phyloP scores from a whole-genome alignment of 306 rosid species.

The Gillenia trifoliata region DNA sequence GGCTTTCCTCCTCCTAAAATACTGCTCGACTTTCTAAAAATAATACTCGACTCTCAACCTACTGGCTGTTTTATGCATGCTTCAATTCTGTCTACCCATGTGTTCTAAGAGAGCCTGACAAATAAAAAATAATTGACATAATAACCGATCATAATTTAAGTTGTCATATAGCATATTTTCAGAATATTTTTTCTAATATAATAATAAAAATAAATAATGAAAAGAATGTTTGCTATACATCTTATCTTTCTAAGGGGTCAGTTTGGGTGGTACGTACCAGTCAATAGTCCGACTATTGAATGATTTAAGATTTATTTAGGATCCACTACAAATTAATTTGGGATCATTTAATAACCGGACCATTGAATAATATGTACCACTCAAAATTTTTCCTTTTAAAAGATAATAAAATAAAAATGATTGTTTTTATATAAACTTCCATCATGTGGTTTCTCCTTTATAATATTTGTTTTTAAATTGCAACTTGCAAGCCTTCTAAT shows the following conservation, averaged over 20 bases:
- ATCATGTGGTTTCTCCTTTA: background rate
- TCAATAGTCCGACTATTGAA: too few species aligned
- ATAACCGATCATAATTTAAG: background rate
- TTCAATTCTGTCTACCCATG: background rate
- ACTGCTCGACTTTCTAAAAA: too few species aligned
- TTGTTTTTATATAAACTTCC: too few species aligned
- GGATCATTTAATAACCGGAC: too few species aligned
- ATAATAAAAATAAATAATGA: background rate
- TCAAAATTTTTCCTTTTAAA: too few species aligned
- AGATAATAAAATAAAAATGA: too few species aligned
- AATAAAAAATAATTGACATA: background rate
- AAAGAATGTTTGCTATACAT: background rate
- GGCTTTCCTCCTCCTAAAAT: background rate
- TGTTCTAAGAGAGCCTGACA: background rate
- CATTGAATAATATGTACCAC: too few species aligned
- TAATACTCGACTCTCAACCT: background rate
- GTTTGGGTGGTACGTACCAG: too few species aligned
- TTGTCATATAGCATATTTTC: background rate
- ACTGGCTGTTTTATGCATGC: background rate
- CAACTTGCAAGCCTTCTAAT: background rate
- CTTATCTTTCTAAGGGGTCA: background rate
- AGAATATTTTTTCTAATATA: background rate
- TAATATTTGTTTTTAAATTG: background rate
- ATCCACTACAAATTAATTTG: too few species aligned
- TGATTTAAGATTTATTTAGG: too few species aligned